Evolutionary conservation across 768 basidiomycete genomes (phyloP).

Genomic region (Obba rivulosa): DNA sequence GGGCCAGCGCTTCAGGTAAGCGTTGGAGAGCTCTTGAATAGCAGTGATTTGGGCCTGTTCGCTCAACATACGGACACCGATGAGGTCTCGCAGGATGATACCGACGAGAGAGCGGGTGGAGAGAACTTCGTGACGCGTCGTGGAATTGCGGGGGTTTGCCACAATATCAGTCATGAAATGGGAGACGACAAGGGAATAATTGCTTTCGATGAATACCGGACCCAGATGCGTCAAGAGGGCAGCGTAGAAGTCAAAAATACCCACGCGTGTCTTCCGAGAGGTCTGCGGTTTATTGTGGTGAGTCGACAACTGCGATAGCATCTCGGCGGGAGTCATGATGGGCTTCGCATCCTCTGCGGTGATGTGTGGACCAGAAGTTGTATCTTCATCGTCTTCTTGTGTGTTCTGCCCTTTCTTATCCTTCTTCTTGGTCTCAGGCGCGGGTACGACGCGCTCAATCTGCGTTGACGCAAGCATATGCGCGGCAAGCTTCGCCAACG

Average conservation of each 20-base stretch:
- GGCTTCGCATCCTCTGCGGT: constrained; percentile 52
- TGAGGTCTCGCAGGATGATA: constrained; percentile 76
- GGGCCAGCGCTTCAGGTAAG: constrained; percentile 89
- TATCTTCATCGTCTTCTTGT: constrained; percentile 54
- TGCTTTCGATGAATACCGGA: constrained; percentile 67
- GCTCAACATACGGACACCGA: constrained; percentile 83
- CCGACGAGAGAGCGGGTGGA: constrained; percentile 69
- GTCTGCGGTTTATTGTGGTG: constrained; percentile 74
- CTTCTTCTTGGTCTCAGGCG: constrained; percentile 48
- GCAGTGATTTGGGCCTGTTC: constrained; percentile 93
- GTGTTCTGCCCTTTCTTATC: constrained; percentile 44
- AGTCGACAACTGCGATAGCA: constrained; percentile 73
- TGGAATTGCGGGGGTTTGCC: constrained; percentile 45
- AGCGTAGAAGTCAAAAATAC: constrained; percentile 85
- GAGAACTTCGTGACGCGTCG: constrained; percentile 68
- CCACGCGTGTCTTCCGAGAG: constrained; percentile 70
- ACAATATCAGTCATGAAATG: constrained; percentile 82
- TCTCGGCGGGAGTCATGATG: constrained; percentile 68
- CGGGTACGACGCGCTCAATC: constrained; percentile 46
- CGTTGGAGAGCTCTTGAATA: constrained; percentile 77
- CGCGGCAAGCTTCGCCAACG: constrained; percentile 76
- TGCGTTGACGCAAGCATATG: constrained; percentile 84
- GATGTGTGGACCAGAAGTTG: constrained; percentile 37
- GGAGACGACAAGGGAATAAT: constrained; percentile 72
- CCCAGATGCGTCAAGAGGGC: constrained; percentile 75